phyloP scores from a whole-genome alignment of 2,329 filamentous ascomycete species.

The Pezicula carpinea region DNA sequence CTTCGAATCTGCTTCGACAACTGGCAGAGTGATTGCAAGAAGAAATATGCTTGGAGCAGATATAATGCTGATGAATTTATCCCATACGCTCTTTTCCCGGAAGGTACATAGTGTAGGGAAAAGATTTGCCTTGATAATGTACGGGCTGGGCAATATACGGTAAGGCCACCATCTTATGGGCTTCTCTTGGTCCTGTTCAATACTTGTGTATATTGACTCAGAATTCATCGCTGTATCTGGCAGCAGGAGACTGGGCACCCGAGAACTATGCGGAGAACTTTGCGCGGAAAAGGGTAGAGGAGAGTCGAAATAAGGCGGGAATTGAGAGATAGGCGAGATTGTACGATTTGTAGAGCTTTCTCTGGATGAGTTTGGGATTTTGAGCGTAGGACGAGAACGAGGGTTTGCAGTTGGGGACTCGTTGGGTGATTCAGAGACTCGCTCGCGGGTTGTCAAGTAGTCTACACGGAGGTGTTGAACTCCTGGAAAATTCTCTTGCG shows the following conservation, averaged over 20 bases:
- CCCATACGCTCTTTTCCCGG: constrained; percentile 77
- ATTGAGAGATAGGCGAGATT: constrained; percentile 25
- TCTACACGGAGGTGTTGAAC: constrained; percentile 22
- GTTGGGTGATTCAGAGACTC: constrained; percentile 8
- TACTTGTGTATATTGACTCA: constrained; percentile 19
- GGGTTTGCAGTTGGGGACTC: constrained; percentile 13
- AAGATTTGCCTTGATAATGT: constrained; percentile 65
- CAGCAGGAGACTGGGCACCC: constrained; percentile 25
- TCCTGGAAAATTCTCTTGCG: constrained; percentile 33
- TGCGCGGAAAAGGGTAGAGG: constrained; percentile 22
- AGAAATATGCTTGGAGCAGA: constrained; percentile 89
- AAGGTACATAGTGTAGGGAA: constrained; percentile 86
- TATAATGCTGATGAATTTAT: constrained; percentile 73
- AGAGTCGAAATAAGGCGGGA: constrained; percentile 28
- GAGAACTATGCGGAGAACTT: constrained; percentile 13
- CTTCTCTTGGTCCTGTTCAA: constrained; percentile 21
- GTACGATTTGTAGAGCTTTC: constrained; percentile 22
- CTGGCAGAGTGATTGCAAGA: constrained; percentile 83
- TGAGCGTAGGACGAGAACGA: constrained; percentile 18
- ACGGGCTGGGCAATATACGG: constrained; percentile 64
- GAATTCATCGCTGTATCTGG: constrained; percentile 20
- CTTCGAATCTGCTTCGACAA: constrained; percentile 69
- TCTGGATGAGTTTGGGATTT: constrained; percentile 25
- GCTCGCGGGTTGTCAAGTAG: constrained; percentile 30
- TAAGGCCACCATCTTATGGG: constrained; percentile 78